A percentile compares a stretch with the other conserved stretches of the same genome.
Conservation (phyloP, 2,329 filamentous ascomycete genomes). For the Helotiales sp. region DNA sequence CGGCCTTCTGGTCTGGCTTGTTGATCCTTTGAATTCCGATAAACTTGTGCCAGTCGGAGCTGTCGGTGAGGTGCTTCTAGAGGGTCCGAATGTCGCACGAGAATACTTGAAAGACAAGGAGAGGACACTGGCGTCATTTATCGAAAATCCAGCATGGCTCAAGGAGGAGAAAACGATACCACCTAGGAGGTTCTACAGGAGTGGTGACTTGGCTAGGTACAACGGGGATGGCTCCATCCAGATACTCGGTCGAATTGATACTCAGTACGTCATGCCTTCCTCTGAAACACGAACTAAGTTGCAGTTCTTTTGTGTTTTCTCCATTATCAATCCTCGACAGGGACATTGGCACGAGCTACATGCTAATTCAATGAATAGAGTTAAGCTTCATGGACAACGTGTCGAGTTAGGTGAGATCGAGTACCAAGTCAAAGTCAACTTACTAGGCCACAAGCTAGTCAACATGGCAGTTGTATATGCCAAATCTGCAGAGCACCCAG, state of each 20-base stretch:
- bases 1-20: constrained; percentile 43
- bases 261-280: constrained; percentile 47
- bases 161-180: background rate
- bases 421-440: constrained; percentile 36
- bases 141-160: constrained; percentile 42
- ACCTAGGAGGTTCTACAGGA: constrained; percentile 53
- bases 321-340: too few species aligned
- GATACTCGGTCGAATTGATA: constrained; percentile 65
- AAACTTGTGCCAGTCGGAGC: constrained; percentile 42
- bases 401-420: constrained; percentile 33
- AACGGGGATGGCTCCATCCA: constrained; percentile 55
- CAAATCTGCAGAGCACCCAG: constrained; percentile 17
- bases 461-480: constrained; percentile 32
- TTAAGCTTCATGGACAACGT: constrained; percentile 51
- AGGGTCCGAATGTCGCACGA: constrained; percentile 45
- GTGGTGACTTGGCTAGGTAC: constrained; percentile 64
- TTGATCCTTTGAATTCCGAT: constrained; percentile 47
- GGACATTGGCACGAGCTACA: background rate
- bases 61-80: constrained; percentile 47
- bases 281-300: too few species aligned
- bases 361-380: constrained; percentile 30
- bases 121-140: constrained; percentile 45
- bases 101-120: constrained; percentile 48
- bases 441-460: constrained; percentile 21
- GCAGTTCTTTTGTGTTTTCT: too few species aligned